Conservation (phyloP, 2,329 filamentous ascomycete species). For the Daldinia sp. region DNA sequence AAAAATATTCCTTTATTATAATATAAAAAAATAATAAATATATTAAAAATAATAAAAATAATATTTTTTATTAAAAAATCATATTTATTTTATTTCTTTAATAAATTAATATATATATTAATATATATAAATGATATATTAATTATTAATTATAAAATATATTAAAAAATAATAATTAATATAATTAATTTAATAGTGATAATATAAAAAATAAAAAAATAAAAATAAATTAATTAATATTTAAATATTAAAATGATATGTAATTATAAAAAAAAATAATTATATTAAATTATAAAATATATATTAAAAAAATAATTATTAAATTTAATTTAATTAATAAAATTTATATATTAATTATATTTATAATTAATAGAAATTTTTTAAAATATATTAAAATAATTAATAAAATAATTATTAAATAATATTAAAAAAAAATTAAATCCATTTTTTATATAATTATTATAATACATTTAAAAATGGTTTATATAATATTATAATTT, state of each 20-base stretch:
- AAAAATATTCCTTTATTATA: neutral
- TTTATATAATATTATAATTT: neutral
- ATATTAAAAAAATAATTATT: neutral
- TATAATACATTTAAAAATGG: neutral
- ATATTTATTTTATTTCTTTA: neutral
- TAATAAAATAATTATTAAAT: neutral
- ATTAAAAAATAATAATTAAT: neutral
- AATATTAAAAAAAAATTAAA: neutral
- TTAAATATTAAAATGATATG: neutral
- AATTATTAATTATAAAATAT: neutral
- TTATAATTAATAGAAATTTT: neutral
- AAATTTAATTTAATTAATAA: neutral
- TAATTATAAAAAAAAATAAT: neutral
- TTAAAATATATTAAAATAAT: neutral
- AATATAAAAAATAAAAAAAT: neutral
- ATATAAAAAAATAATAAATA: neutral
- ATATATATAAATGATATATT: neutral
- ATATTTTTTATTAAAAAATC: neutral
- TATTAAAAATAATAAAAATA: neutral
- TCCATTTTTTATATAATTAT: neutral
- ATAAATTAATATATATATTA: constrained; percentile 1
- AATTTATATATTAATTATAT: neutral
- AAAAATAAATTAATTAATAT: neutral
- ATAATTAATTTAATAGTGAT: neutral
- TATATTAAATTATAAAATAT: neutral